Base-by-base conservation (phyloP, 2,329 filamentous ascomycete genomes). In the Fusarium phyllophilum region DNA sequence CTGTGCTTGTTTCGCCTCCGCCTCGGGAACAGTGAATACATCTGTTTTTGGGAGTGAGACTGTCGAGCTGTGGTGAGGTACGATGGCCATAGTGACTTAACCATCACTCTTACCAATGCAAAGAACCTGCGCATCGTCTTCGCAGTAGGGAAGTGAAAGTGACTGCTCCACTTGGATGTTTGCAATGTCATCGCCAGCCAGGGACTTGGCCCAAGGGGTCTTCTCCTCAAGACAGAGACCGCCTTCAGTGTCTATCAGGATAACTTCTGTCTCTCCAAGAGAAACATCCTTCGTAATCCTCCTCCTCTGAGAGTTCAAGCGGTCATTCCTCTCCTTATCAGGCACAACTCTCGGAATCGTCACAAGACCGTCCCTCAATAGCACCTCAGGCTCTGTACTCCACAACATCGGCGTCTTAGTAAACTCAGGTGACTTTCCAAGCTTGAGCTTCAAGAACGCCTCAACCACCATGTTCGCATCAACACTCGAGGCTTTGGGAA, bases 401-500 rank as follows among this genome's bases (percentile, higher is more conserved):
- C 49, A 51, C 24, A 62, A 6, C 6, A 62, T 44, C 2, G 59
- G 59, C 9, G 31, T 22, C 48, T 62, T 38, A 2, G 14, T 29
- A 13, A 62, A 62, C 10, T 56, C 49, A 9, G 31, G 13, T 8
- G 59, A 62, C 24, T 38, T 55, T 7, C 15, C 49, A 9, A 62
- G 41, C 60, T 57, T 57, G 9, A 57, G 41, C 41, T 62, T 62
- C 51, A 62, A n/a, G 14, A 62, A 57, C 6, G 60, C 26, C 51
- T 57, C 60, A 17, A 34, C 26, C 10, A 62, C 51, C 26, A 18
- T 46, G 13, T 42, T 45, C 6, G 60, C 51, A 22, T 57, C 51
- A 11, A 46, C 9, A 13, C 10, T 26, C 8, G 33, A 38, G 5
- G 41, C 1, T 8, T 62, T 57, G 3, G 41, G 34, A 5, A 57